A percentile compares a stretch with the other conserved stretches of the same genome.
These are phyloP conservation scores for Amanita rubescens DNA, from an alignment of 768 basidiomycete species.

Conservation along the genomic window DNA sequence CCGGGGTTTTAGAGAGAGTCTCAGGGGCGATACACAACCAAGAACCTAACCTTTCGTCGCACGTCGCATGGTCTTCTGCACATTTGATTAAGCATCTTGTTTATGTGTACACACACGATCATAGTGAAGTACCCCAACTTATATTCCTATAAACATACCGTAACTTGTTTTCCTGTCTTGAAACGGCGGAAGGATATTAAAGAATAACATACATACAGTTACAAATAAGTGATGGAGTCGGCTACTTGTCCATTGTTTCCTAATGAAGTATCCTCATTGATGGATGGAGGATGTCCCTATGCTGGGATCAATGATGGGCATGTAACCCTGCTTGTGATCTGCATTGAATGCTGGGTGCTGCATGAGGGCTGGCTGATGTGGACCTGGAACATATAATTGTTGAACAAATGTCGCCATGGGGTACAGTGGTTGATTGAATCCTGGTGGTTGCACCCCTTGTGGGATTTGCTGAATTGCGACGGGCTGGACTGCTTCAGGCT, in stretches of 20 bases:
- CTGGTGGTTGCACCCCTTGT: constrained; percentile 2
- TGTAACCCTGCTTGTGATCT: not conserved
- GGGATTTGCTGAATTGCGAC: not conserved
- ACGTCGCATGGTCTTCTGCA: not conserved
- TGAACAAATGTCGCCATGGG: constrained; percentile 2
- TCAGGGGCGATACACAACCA: constrained; percentile 20
- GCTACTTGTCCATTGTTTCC: no score
- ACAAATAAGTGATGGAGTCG: not conserved
- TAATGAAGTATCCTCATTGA: not conserved
- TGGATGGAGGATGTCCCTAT: constrained; percentile 2
- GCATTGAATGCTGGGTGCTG: not conserved
- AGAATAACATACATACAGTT: not conserved
- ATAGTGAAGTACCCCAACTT: not conserved
- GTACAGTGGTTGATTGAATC: not conserved
- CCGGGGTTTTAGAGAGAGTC: constrained; percentile 60
- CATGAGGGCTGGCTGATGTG: constrained; percentile 6
- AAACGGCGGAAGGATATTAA: not conserved
- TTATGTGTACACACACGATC: not conserved
- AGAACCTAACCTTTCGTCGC: constrained; percentile 9
- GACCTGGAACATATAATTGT: constrained; percentile 3
- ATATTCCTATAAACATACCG: not conserved
- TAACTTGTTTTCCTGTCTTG: not conserved
- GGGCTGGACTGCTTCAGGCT: not conserved
- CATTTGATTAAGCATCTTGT: no score
- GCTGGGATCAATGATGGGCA: not conserved